Percentiles rank a stretch among this genome's conserved stretches.
Conservation (phyloP, 2,329 filamentous ascomycete species). For the Sclerotinia subarctica region DNA sequence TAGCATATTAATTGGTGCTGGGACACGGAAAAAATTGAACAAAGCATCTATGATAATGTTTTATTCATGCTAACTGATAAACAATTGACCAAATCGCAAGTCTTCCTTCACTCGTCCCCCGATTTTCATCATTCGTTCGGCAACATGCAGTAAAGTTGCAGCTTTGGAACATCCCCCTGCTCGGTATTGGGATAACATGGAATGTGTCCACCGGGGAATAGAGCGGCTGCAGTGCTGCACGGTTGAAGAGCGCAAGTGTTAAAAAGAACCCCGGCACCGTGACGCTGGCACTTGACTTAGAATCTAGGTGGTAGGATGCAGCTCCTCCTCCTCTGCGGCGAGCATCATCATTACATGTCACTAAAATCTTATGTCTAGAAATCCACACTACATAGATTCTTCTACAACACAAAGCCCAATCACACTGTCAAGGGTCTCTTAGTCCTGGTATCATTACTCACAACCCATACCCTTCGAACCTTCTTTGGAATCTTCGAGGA, state of each 20-base stretch:
- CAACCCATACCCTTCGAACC: slow-evolving; percentile 10
- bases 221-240: slow-evolving; percentile 20
- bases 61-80: slow-evolving; percentile 4
- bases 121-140: slow-evolving; percentile 11
- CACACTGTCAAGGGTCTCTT: background rate
- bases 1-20: background rate
- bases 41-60: slow-evolving; percentile 14
- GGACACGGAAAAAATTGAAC: background rate
- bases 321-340: slow-evolving; percentile 11
- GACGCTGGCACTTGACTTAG: slow-evolving; percentile 12
- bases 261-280: slow-evolving; percentile 7
- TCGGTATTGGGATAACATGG: slow-evolving; percentile 18
- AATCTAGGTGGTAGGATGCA: slow-evolving; percentile 18
- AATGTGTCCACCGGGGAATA: slow-evolving; percentile 22
- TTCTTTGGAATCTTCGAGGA: slow-evolving; percentile 11
- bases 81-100: slow-evolving; percentile 20
- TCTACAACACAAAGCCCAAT: background rate
- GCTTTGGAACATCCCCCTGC: slow-evolving; percentile 18
- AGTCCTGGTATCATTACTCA: background rate
- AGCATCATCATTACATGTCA: background rate
- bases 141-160: slow-evolving; percentile 18
- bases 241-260: slow-evolving; percentile 9
- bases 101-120: slow-evolving; percentile 19
- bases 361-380: background rate
- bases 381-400: background rate